phyloP scores from a whole-genome alignment of 768 basidiomycete genomes.

The Daedalea quercina region DNA sequence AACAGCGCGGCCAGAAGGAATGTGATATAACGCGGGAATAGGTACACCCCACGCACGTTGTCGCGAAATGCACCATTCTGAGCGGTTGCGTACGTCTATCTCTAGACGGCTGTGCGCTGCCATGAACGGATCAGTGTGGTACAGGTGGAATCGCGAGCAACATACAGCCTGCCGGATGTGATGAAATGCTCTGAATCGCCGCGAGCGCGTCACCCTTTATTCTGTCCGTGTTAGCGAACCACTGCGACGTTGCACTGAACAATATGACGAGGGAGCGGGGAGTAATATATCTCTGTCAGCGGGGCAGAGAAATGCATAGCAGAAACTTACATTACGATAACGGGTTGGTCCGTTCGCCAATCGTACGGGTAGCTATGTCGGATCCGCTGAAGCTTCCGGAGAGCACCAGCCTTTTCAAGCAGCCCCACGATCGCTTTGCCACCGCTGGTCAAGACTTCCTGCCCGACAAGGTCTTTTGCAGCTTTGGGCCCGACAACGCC shows the following conservation, averaged over 20 bases:
- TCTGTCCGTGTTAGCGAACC: constrained; percentile 89
- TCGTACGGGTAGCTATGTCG: constrained; percentile 94
- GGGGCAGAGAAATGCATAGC: neutral
- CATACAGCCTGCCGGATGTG: constrained; percentile 73
- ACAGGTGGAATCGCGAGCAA: constrained; percentile 11
- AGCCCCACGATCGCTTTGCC: constrained; percentile 59
- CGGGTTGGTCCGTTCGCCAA: constrained; percentile 90
- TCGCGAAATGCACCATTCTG: constrained; percentile 98
- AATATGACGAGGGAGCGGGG: neutral
- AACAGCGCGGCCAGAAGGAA: constrained; percentile 52
- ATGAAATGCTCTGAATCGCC: constrained; percentile 63
- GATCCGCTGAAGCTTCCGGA: constrained; percentile 64
- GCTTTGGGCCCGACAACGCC: constrained; percentile 48
- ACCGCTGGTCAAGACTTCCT: constrained; percentile 70
- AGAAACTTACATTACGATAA: constrained; percentile 73
- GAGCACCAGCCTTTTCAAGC: constrained; percentile 43
- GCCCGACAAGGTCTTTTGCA: constrained; percentile 47
- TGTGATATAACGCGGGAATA: constrained; percentile 80
- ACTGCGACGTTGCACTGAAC: constrained; percentile 84
- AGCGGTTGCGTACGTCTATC: constrained; percentile 78
- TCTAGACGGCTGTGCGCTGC: constrained; percentile 85
- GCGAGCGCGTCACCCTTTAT: constrained; percentile 74
- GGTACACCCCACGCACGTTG: constrained; percentile 98
- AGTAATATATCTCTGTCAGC: neutral
- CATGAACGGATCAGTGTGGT: neutral